Percentiles rank a stretch among this genome's conserved stretches.
Conservation (phyloP, 2,329 filamentous ascomycete species). For the Aureobasidium leucospermi region DNA sequence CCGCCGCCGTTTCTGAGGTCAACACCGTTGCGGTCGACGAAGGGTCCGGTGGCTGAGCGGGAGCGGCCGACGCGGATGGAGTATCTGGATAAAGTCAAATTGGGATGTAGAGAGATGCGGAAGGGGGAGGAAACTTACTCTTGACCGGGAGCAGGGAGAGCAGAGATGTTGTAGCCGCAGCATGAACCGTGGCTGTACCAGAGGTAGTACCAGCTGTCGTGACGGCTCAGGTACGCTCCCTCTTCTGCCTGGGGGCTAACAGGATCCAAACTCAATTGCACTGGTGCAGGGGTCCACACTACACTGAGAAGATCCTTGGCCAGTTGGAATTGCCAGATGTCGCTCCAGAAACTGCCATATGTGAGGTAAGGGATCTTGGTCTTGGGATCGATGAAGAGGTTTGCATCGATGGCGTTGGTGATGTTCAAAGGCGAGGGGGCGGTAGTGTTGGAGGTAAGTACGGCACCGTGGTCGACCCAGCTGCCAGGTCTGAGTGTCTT, state of each 20-base stretch:
- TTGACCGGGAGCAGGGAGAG: conserved; percentile 44
- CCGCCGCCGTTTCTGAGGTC: conserved; percentile 52
- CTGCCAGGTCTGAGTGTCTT: conserved; percentile 43
- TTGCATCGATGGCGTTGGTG: conserved; percentile 47
- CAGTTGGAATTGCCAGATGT: conserved; percentile 55
- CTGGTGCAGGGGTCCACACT: conserved; percentile 41
- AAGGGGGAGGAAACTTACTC: conserved; percentile 42
- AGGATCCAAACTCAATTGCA: conserved; percentile 47
- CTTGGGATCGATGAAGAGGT: conserved; percentile 33
- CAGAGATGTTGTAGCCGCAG: conserved; percentile 48
- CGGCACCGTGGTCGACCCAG: conserved; percentile 56
- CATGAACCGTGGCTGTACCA: conserved; percentile 57
- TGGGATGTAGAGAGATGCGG: neutral
- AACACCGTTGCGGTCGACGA: conserved; percentile 49
- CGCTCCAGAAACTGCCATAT: conserved; percentile 63
- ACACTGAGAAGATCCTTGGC: conserved; percentile 37
- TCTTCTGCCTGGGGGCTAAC: conserved; percentile 48
- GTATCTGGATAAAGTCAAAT: conserved; percentile 34
- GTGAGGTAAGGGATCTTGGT: conserved; percentile 42
- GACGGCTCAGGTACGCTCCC: conserved; percentile 49
- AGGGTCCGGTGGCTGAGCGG: conserved; percentile 43
- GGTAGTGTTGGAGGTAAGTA: conserved; percentile 35
- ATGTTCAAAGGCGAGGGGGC: conserved; percentile 23
- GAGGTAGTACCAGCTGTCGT: conserved; percentile 54
- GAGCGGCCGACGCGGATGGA: conserved; percentile 58